Conservation (phyloP, 2,329 filamentous ascomycete genomes). For the Ceratocystis huliohia region DNA sequence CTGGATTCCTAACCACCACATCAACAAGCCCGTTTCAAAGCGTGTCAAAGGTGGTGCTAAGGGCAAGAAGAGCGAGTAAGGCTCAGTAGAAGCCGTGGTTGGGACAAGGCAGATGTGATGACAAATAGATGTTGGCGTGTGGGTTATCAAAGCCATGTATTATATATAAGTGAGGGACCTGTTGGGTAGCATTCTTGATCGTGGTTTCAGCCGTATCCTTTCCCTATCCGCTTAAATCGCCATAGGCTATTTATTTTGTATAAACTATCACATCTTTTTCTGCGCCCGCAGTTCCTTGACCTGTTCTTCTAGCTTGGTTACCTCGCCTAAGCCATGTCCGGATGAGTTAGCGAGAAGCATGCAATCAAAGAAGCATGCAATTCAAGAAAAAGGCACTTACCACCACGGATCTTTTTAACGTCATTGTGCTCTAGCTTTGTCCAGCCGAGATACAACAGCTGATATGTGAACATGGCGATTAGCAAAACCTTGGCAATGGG, state of each 20-base stretch:
- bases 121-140: no score
- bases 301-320: constrained; percentile 8
- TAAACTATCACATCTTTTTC: constrained; percentile 7
- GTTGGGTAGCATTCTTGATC: no score
- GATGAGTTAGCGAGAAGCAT: not conserved
- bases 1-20: constrained; percentile 85
- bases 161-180: no score
- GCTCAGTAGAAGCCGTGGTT: no score
- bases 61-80: constrained; percentile 29
- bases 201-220: no score
- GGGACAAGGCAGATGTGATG: no score
- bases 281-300: constrained; percentile 13
- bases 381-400: not conserved
- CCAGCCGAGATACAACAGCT: constrained; percentile 65
- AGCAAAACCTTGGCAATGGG: constrained; percentile 63
- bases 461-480: constrained; percentile 65
- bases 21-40: constrained; percentile 68
- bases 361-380: not conserved
- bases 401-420: constrained; percentile 26
- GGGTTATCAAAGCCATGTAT: no score
- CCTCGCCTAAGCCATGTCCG: not conserved
- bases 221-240: no score
- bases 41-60: constrained; percentile 48
- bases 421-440: constrained; percentile 61
- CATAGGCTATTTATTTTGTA: no score